Evolutionary conservation across 805 yeast species (phyloP), one percentile per base, ranked within the genome.

Genomic region (Kazachstania psychrophila): DNA sequence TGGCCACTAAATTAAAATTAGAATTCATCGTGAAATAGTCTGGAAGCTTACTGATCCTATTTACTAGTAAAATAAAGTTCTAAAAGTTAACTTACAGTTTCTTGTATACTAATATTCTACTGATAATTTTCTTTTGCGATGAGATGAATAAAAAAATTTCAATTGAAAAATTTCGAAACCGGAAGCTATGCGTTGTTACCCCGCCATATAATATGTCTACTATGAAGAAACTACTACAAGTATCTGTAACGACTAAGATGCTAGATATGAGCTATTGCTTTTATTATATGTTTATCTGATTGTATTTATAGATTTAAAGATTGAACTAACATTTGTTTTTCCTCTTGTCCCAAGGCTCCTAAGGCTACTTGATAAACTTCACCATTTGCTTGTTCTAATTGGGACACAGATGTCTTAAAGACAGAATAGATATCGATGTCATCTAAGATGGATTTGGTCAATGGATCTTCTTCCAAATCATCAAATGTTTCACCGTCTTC

Each of bases 391-490:
- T 62, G 66, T 47, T 75, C 78, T 15, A 82, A 52, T 2, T 55
- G 51, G 3, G 64, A 41, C 13, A 84, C 59, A 14, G 73, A 69
- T 14, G 72, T 69, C 39, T 77, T 74, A 58, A 87, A 77, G 2
- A 75, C 72, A 12, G 68, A 66, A 58, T 77, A 86, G 3, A 82
- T 78, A 52, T 89, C 82, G 34, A 87, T 61, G 28, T 68, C 64
- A 52, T 89, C 96, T 33, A 92, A 68, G 3, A 94, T 79, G 1
- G 89, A 80, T 45, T 78, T 80, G 18, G 82, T 73, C 53, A 82
- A 66, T 8, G 95, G 77, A 52, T 82, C 95, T 52, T 88, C 96
- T 31, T 78, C 77, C 31, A 83, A 68, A 7, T 82, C 92, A 33
- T 81, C 92, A 34, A 75, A 77, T 8, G 75, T 76, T 45, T 74